Evolutionary conservation across 2,329 filamentous ascomycete genomes (phyloP).

Genomic region (Thelonectria discophora): DNA sequence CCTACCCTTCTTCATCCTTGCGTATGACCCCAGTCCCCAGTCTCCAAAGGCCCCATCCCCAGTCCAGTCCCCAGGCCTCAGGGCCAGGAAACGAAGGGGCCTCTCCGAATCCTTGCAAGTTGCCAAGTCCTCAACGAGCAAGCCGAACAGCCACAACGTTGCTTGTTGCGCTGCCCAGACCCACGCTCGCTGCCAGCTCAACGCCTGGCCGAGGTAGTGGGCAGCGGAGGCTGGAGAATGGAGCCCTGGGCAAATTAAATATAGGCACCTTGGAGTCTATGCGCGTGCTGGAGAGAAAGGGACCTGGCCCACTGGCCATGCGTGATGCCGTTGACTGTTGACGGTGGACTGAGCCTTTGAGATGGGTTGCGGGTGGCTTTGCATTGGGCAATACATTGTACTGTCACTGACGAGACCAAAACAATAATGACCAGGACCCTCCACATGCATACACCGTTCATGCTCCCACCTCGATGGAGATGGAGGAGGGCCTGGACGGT

Average conservation of each 20-base stretch:
- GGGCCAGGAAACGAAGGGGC: too few relatives aligned
- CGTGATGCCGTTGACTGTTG: too few relatives aligned
- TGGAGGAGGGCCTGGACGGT: conserved; percentile 28
- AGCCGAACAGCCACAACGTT: conserved; percentile 14
- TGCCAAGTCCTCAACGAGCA: not conserved
- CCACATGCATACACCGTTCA: conserved; percentile 2
- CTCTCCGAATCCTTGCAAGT: too few relatives aligned
- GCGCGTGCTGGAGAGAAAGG: conserved; percentile 9
- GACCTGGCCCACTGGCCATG: not conserved
- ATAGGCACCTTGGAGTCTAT: conserved; percentile 29
- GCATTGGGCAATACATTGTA: not conserved
- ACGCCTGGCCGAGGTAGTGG: conserved; percentile 20
- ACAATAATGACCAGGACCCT: conserved; percentile 22
- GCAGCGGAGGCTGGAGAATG: conserved; percentile 26
- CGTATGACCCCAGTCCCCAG: conserved; percentile 11
- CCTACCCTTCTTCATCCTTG: not conserved
- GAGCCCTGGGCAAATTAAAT: conserved; percentile 39
- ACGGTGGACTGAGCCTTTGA: not conserved
- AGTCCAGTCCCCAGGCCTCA: too few relatives aligned
- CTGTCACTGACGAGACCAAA: conserved; percentile 8
- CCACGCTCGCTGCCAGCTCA: conserved; percentile 30
- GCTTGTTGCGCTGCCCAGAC: conserved; percentile 19
- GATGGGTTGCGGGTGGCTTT: not conserved
- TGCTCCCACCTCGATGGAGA: conserved; percentile 29
- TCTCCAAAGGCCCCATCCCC: not conserved